Conservation (phyloP, 225 moss, liverwort and hornwort species). For the Polytrichum formosum region DNA sequence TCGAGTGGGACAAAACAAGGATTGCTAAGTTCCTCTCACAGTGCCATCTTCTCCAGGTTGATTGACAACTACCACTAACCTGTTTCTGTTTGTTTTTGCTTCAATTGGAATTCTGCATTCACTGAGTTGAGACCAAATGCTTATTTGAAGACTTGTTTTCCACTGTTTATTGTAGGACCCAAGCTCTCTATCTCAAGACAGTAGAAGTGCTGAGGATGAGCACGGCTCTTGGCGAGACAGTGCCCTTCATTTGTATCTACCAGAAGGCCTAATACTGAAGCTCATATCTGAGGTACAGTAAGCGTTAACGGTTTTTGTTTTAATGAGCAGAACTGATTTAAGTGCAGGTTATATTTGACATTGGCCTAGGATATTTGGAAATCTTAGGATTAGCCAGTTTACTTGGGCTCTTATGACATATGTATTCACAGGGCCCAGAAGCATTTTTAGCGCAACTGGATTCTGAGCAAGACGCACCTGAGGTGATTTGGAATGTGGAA, state of each 20-base stretch:
- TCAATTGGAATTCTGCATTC: neutral
- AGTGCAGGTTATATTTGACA: too few species aligned
- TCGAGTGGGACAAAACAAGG: constrained; percentile 71
- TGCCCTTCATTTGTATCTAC: constrained; percentile 80
- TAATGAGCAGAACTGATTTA: too few species aligned
- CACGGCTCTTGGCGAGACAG: constrained; percentile 83
- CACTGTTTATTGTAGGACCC: constrained; percentile 43
- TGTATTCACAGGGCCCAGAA: constrained; percentile 68
- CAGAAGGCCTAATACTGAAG: constrained; percentile 91
- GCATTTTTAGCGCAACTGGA: constrained; percentile 71
- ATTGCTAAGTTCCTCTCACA: constrained; percentile 86
- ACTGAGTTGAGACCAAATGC: too few species aligned
- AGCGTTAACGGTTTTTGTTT: too few species aligned
- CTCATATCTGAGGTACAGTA: constrained; percentile 75
- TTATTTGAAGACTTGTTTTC: neutral
- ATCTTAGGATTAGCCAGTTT: too few species aligned
- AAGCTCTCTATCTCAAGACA: constrained; percentile 43
- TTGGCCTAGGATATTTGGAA: too few species aligned
- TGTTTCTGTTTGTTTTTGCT: neutral
- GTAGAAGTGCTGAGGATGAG: constrained; percentile 38
- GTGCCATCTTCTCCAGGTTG: constrained; percentile 89
- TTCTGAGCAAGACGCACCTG: constrained; percentile 89
- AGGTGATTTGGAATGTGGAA: constrained; percentile 86
- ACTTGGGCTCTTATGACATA: neutral
- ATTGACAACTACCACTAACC: neutral